Conservation (phyloP, 2,329 filamentous ascomycete species). For the Stemphylium lycopersici region DNA sequence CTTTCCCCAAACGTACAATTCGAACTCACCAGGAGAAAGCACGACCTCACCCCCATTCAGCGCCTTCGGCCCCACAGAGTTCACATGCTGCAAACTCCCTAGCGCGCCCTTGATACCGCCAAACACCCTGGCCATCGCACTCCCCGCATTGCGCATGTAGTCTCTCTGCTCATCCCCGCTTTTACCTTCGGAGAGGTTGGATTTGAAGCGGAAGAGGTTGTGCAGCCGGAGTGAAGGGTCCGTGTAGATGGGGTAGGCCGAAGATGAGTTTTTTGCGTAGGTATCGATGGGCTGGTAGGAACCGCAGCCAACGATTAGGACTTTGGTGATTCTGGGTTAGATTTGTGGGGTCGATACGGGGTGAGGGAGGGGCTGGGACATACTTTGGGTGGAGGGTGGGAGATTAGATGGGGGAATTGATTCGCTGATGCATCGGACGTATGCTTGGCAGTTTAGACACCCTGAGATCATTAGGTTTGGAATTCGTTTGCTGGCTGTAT, state of each 20-base stretch:
- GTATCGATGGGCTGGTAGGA: constrained; percentile 34
- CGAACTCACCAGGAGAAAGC: constrained; percentile 21
- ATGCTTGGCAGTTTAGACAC: constrained; percentile 36
- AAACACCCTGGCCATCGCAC: constrained; percentile 14
- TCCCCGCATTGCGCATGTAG: constrained; percentile 31
- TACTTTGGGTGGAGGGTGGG: constrained; percentile 28
- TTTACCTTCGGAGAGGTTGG: constrained; percentile 17
- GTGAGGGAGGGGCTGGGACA: not conserved
- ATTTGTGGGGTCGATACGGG: not conserved
- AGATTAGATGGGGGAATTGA: constrained; percentile 26
- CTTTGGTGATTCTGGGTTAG: constrained; percentile 5
- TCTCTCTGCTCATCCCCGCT: constrained; percentile 23
- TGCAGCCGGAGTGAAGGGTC: constrained; percentile 29
- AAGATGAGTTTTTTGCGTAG: constrained; percentile 22
- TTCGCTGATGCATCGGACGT: constrained; percentile 26
- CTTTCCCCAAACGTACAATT: not conserved
- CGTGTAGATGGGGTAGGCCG: constrained; percentile 31
- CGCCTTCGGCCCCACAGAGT: constrained; percentile 29
- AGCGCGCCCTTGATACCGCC: constrained; percentile 30
- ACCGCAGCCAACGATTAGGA: constrained; percentile 28
- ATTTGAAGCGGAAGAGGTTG: constrained; percentile 31
- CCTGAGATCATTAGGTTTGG: constrained; percentile 9
- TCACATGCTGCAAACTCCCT: constrained; percentile 22
- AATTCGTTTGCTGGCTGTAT: not conserved
- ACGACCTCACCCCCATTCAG: constrained; percentile 33